Base-by-base conservation (phyloP, 2,329 filamentous ascomycete genomes). In the Beauveria brongniartii region DNA sequence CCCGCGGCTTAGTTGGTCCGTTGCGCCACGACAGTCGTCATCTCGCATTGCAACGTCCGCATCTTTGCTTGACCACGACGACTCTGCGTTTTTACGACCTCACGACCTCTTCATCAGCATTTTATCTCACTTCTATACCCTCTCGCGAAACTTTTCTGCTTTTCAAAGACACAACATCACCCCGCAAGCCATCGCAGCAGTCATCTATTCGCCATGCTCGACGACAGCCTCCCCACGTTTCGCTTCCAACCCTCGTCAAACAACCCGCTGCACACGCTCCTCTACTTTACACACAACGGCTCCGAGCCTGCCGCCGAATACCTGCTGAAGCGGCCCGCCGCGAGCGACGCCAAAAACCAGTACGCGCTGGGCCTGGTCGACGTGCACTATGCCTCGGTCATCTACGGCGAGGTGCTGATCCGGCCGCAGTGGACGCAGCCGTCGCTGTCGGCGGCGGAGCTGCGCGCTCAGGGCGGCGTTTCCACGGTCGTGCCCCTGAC, bases 361-460 rank as follows among this genome's bases (percentile, higher is more conserved):
- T 99, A 97, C 73, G 92, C 90, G 46, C 83, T 89, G 63, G 93
- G 90, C 44, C 81, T 97, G 2, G 89, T 90, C 73, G 93, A 97
- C 71, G 87, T 91, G 26, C 87, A 87, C 74, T 87, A 88, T 66
- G 82, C 88, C 1, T 90, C 91, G 34, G 84, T 97, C 61, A 79
- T 97, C 61, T 97, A 89, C 69, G 94, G 86, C 64, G 93, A 97
- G 72, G 89, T 96, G 24, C 78, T 93, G 20, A 84, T 96, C 60
- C 83, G 86, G 67, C 93, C 93, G 7, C 88, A 91, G 73, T 96
- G 92, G 89, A 85, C 88, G 26, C 90, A 93, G 62, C 90, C 92
- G 0, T 86, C 86, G 0, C 80, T 96, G 7, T 93, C 91, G 1
- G 85, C 89, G 53, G 91, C 94, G 59, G 89, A 95, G 70, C 82